A percentile compares a stretch with the other conserved stretches of the same genome.
phyloP scores from a whole-genome alignment of 2,329 filamentous ascomycete species.

The Cercospora beticola region DNA sequence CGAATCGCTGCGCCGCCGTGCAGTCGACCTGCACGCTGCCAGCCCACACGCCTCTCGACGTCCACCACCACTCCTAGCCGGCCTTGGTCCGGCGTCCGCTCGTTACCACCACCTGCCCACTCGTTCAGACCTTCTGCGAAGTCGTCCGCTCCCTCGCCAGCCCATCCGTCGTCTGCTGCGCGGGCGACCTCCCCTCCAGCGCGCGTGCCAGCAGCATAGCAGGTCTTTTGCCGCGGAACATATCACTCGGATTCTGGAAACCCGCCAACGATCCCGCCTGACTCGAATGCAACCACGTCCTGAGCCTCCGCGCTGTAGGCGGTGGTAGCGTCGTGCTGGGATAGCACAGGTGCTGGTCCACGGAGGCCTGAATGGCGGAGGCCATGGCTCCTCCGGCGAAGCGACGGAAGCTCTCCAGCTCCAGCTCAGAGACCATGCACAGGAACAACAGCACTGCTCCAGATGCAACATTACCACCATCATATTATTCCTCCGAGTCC shows the following conservation, averaged over 20 bases:
- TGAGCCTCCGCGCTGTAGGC: not conserved
- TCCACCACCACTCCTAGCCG: conserved; percentile 21
- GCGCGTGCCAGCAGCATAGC: conserved; percentile 1
- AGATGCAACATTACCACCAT: not conserved
- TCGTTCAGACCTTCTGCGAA: conserved; percentile 30
- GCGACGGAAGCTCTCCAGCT: conserved; percentile 29
- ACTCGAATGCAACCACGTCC: not conserved
- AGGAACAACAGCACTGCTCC: conserved; percentile 22
- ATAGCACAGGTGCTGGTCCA: not conserved
- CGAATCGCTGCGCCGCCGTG: not conserved
- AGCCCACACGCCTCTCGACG: not conserved
- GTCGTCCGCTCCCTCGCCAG: conserved; percentile 24
- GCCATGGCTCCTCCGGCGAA: conserved; percentile 35
- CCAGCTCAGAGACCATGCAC: conserved; percentile 13
- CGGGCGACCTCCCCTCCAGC: conserved; percentile 8
- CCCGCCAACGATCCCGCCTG: conserved; percentile 3
- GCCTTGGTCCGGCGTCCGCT: conserved; percentile 36
- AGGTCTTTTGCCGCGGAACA: conserved; percentile 1
- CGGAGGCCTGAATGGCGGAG: conserved; percentile 22
- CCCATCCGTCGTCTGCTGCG: conserved; percentile 8
- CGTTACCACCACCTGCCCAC: conserved; percentile 27
- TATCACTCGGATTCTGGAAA: conserved; percentile 1
- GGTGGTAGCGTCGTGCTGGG: not conserved
- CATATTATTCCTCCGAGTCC: not conserved
- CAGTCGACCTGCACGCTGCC: conserved; percentile 9